A percentile compares a stretch with the other conserved stretches of the same genome.
These are phyloP conservation scores for Fomitopsis serialis DNA, from an alignment of 768 basidiomycete genomes.

Conservation along the genomic window DNA sequence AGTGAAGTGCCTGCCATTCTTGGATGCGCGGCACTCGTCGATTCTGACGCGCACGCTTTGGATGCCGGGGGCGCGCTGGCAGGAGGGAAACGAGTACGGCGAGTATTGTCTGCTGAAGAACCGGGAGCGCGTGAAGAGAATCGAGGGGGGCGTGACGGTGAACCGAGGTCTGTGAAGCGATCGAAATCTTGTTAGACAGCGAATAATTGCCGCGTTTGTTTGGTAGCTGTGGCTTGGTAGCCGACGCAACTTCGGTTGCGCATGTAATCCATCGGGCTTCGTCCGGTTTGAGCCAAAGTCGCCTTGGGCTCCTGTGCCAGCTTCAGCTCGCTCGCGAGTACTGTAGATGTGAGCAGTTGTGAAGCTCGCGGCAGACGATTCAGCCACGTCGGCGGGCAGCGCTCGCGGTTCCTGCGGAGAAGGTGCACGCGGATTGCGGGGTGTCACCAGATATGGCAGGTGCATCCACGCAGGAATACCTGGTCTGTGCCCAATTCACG, in stretches of 20 bases:
- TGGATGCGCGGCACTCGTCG: constrained; percentile 74
- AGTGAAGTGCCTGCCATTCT: constrained; percentile 74
- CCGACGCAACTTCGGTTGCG: background rate
- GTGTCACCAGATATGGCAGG: background rate
- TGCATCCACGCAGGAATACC: background rate
- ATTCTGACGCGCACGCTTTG: constrained; percentile 73
- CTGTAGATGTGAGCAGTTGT: background rate
- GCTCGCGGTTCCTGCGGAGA: background rate
- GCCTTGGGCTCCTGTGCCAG: background rate
- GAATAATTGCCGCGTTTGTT: background rate
- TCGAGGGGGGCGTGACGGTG: constrained; percentile 18
- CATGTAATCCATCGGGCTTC: background rate
- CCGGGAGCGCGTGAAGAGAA: constrained; percentile 29
- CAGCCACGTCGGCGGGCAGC: background rate
- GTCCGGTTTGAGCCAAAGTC: background rate
- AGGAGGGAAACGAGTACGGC: constrained; percentile 68
- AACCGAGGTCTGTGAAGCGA: background rate
- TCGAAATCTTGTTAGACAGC: background rate
- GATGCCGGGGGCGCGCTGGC: constrained; percentile 70
- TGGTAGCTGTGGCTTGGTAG: background rate
- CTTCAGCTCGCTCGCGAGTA: background rate
- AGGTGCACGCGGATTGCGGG: background rate
- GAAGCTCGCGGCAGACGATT: background rate
- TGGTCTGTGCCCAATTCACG: background rate
- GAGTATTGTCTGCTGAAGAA: constrained; percentile 88